Evolutionary conservation across 2,329 filamentous ascomycete species (phyloP).

Genomic region (Aspergillus ustus): DNA sequence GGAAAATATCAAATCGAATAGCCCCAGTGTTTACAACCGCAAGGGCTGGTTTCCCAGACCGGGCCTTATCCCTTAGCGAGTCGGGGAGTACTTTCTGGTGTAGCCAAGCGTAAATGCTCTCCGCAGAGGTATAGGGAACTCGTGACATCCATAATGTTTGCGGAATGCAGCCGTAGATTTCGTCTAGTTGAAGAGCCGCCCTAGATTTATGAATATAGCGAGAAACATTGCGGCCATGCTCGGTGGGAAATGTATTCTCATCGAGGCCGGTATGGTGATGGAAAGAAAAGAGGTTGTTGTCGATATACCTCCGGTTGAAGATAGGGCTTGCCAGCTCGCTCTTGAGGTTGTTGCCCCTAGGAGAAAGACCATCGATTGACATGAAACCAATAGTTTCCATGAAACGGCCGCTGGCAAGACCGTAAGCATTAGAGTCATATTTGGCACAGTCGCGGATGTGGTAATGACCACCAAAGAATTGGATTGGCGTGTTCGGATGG

Average conservation of each 20-base stretch:
- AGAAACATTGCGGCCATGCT: slow-evolving; percentile 73
- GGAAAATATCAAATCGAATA: slow-evolving; percentile 93
- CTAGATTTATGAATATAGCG: slow-evolving; percentile 71
- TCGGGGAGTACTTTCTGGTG: slow-evolving; percentile 74
- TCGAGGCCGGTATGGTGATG: slow-evolving; percentile 79
- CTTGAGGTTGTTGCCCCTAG: slow-evolving; percentile 39
- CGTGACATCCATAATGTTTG: slow-evolving; percentile 80
- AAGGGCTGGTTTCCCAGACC: slow-evolving; percentile 65
- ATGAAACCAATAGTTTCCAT: slow-evolving; percentile 95
- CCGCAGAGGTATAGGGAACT: slow-evolving; percentile 70
- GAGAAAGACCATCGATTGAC: slow-evolving; percentile 72
- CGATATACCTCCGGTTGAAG: slow-evolving; percentile 84
- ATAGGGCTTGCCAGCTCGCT: slow-evolving; percentile 46
- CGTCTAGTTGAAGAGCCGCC: slow-evolving; percentile 71
- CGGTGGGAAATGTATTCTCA: slow-evolving; percentile 73
- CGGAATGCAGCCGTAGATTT: slow-evolving; percentile 81
- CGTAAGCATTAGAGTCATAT: slow-evolving; percentile 79
- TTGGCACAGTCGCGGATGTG: slow-evolving; percentile 84
- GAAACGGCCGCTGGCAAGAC: slow-evolving; percentile 85
- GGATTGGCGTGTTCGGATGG: slow-evolving; percentile 82
- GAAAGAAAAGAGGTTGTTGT: slow-evolving; percentile 87
- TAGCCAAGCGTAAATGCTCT: slow-evolving; percentile 83
- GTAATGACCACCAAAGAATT: slow-evolving; percentile 88
- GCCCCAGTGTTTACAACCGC: slow-evolving; percentile 87
- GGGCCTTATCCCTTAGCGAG: slow-evolving; percentile 61